phyloP scores from a whole-genome alignment of 768 basidiomycete species.

The Podaxis sp. region DNA sequence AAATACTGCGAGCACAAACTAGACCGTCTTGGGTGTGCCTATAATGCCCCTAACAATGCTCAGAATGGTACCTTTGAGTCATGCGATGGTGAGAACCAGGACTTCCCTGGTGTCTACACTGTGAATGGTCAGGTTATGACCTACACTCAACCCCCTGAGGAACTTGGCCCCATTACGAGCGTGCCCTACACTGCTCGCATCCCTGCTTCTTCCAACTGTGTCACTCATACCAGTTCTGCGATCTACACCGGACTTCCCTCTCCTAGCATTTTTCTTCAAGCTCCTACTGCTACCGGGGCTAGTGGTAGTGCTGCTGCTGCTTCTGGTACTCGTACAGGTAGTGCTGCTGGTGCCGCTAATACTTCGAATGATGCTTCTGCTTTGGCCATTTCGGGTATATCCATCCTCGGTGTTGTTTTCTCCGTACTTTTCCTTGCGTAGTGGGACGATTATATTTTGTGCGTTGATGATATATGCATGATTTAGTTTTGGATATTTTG shows the following conservation, averaged over 20 bases:
- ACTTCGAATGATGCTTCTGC: conserved; percentile 12
- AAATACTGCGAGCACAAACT: conserved; percentile 65
- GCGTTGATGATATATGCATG: too few species aligned
- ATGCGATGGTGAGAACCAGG: conserved; percentile 60
- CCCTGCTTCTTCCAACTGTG: conserved; percentile 36
- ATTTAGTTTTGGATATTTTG: too few species aligned
- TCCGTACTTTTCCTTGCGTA: conserved; percentile 22
- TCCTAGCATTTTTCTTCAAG: not conserved
- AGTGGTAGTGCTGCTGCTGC: not conserved
- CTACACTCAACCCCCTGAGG: conserved; percentile 42
- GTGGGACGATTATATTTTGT: not conserved
- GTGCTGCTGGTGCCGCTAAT: conserved; percentile 10
- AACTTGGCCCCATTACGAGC: conserved; percentile 33
- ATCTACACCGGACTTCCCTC: conserved; percentile 23
- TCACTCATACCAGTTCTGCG: conserved; percentile 20
- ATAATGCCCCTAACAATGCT: conserved; percentile 66
- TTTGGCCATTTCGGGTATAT: conserved; percentile 15
- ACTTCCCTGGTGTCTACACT: conserved; percentile 51
- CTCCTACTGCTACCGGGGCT: not conserved
- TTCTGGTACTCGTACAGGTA: conserved; percentile 8
- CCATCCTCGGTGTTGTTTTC: conserved; percentile 19
- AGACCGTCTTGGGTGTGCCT: conserved; percentile 69
- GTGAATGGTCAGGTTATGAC: conserved; percentile 32
- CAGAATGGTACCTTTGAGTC: conserved; percentile 52
- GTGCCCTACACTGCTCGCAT: conserved; percentile 38